These are phyloP conservation scores for Paxillus rubicundulus DNA, from an alignment of 768 basidiomycete genomes.

Conservation along the genomic window DNA sequence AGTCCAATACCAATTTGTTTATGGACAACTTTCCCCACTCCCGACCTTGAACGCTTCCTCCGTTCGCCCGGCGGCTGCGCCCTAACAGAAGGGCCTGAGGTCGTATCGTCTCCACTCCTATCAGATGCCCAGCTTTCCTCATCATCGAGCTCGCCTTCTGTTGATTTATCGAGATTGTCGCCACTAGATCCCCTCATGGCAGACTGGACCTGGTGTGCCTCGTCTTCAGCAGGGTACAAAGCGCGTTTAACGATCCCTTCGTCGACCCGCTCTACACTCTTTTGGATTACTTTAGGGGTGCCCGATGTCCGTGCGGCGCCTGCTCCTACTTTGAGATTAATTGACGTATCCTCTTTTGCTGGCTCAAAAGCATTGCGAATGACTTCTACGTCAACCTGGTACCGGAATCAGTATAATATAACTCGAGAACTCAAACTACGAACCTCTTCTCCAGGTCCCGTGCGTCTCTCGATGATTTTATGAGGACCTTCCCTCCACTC, in stretches of 20 bases:
- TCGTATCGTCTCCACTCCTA: constrained; percentile 30
- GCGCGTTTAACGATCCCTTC: constrained; percentile 17
- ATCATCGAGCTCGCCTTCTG: constrained; percentile 33
- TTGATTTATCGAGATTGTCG: constrained; percentile 3
- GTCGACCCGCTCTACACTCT: constrained; percentile 24
- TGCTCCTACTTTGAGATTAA: neutral
- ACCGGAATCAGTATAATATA: constrained; percentile 15
- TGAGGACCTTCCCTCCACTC: constrained; percentile 77
- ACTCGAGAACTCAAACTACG: constrained; percentile 14
- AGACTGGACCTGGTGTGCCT: constrained; percentile 7
- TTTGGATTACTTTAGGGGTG: constrained; percentile 15
- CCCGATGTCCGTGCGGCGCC: constrained; percentile 3
- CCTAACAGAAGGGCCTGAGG: constrained; percentile 4
- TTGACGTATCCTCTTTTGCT: constrained; percentile 4
- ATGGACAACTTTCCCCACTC: constrained; percentile 14
- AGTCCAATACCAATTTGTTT: constrained; percentile 1
- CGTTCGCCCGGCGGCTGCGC: constrained; percentile 8
- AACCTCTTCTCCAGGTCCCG: constrained; percentile 65
- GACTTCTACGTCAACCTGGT: constrained; percentile 63
- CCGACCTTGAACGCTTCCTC: constrained; percentile 26
- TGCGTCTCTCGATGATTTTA: constrained; percentile 59
- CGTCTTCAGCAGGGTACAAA: constrained; percentile 14
- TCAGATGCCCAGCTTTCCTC: constrained; percentile 71
- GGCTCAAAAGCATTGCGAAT: constrained; percentile 41
- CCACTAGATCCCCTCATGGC: neutral